Conservation (phyloP, 2,329 filamentous ascomycete species). For the Pseudogymnoascus sp. region DNA sequence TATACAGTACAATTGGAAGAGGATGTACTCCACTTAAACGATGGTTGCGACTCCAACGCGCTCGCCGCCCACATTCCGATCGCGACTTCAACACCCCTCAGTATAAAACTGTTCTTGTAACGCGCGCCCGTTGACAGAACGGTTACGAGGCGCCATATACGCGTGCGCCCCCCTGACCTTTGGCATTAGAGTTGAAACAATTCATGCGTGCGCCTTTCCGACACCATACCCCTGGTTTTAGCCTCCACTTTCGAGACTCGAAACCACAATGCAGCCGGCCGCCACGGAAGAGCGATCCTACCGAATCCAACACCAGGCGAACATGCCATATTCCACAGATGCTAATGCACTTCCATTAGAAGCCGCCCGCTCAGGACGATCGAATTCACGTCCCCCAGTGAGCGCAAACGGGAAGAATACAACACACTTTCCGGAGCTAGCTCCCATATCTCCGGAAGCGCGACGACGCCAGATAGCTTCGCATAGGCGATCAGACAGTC, state of each 20-base stretch:
- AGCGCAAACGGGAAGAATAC: not conserved
- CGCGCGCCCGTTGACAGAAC: not conserved
- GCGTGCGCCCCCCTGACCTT: not conserved
- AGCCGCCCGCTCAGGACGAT: not conserved
- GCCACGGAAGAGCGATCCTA: conserved; percentile 7
- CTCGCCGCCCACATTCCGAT: not conserved
- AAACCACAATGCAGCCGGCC: conserved; percentile 7
- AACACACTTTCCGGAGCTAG: conserved; percentile 11
- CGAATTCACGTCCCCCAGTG: not conserved
- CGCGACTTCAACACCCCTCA: conserved; percentile 6
- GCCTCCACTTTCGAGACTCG: conserved; percentile 1
- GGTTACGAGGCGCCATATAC: not conserved
- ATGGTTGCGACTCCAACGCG: conserved; percentile 5
- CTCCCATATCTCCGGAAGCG: conserved; percentile 13
- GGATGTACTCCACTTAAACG: not conserved
- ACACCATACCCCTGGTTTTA: conserved; percentile 3
- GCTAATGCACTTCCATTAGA: not conserved
- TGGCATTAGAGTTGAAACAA: not conserved
- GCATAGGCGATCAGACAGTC: conserved; percentile 32
- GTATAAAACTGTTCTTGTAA: conserved; percentile 9
- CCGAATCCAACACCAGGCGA: conserved; percentile 3
- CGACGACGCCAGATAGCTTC: conserved; percentile 15
- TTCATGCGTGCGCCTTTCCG: conserved; percentile 7
- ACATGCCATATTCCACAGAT: conserved; percentile 6
- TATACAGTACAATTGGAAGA: not conserved